Evolutionary conservation across 1,284 basidiomycete genomes (phyloP).

Genomic region (Tylopilus sp.): DNA sequence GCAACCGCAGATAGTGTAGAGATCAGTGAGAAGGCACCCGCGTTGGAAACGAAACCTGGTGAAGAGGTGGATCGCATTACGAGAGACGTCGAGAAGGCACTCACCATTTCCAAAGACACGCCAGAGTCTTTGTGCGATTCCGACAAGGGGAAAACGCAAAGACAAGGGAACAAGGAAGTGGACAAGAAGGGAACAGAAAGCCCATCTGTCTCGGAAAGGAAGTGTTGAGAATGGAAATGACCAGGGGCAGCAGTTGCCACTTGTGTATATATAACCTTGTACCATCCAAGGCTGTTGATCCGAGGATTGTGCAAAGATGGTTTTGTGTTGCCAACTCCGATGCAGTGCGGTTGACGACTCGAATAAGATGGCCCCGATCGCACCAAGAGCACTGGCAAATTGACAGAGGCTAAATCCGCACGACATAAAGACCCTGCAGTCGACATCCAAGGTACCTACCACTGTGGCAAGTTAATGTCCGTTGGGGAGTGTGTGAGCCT

Average conservation of each 20-base stretch:
- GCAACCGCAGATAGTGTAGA: slow-evolving; percentile 49
- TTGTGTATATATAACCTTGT: no score
- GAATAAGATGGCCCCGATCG: no score
- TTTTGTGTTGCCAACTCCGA: not conserved
- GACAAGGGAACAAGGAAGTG: not conserved
- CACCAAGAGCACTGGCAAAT: no score
- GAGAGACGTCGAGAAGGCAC: slow-evolving; percentile 41
- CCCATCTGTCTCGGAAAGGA: slow-evolving; percentile 4
- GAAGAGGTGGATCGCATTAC: slow-evolving; percentile 48
- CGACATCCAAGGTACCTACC: no score
- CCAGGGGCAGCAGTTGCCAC: no score
- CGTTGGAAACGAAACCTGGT: slow-evolving; percentile 25
- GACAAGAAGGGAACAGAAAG: slow-evolving; percentile 6
- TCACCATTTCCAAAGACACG: slow-evolving; percentile 32
- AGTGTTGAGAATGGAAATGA: no score
- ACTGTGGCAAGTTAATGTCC: no score
- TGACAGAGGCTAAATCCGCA: no score
- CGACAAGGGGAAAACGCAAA: slow-evolving; percentile 7
- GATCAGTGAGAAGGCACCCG: slow-evolving; percentile 23
- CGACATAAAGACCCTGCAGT: no score
- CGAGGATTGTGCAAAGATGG: not conserved
- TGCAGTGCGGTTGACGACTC: no score
- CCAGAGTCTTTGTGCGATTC: not conserved
- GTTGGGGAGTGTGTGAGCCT: no score
- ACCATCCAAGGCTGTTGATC: no score